phyloP scores from a whole-genome alignment of 2,329 filamentous ascomycete genomes.

The Colletotrichum somersetense region DNA sequence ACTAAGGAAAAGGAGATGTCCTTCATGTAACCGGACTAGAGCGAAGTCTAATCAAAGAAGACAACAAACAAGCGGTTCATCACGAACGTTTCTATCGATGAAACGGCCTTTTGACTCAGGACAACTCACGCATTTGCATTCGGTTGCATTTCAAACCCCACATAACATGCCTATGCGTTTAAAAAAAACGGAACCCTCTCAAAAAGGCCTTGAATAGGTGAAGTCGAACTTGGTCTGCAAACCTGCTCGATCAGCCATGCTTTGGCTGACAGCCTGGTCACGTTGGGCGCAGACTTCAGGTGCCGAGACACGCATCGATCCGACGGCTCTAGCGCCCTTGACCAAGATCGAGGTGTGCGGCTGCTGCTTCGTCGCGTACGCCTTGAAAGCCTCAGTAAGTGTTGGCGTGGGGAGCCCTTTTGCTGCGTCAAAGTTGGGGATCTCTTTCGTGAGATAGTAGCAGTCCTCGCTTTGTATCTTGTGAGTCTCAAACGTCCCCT shows the following conservation, averaged over 20 bases:
- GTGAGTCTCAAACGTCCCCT: background rate
- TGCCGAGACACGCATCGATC: slow-evolving; percentile 42
- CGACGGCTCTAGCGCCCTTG: slow-evolving; percentile 43
- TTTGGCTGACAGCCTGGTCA: slow-evolving; percentile 24
- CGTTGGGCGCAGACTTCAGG: slow-evolving; percentile 37
- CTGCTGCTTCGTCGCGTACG: slow-evolving; percentile 43
- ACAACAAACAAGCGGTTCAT: too few relatives aligned
- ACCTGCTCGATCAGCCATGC: slow-evolving; percentile 19
- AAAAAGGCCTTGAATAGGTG: slow-evolving; percentile 12
- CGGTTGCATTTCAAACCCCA: too few relatives aligned
- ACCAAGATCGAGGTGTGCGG: slow-evolving; percentile 44
- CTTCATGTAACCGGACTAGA: too few relatives aligned
- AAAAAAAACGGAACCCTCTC: background rate
- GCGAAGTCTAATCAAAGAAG: too few relatives aligned
- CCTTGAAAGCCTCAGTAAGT: slow-evolving; percentile 5
- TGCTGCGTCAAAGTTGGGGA: background rate
- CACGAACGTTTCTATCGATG: too few relatives aligned
- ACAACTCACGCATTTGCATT: too few relatives aligned
- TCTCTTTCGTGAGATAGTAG: slow-evolving; percentile 20
- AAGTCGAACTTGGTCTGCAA: slow-evolving; percentile 27
- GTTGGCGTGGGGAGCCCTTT: background rate
- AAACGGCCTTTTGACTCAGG: too few relatives aligned
- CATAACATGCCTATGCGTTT: too few relatives aligned
- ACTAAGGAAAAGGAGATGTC: too few relatives aligned
- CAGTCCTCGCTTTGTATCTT: slow-evolving; percentile 10